These are phyloP conservation scores for Claviceps sp. DNA, from an alignment of 2,329 filamentous ascomycete genomes.

Conservation along the genomic window DNA sequence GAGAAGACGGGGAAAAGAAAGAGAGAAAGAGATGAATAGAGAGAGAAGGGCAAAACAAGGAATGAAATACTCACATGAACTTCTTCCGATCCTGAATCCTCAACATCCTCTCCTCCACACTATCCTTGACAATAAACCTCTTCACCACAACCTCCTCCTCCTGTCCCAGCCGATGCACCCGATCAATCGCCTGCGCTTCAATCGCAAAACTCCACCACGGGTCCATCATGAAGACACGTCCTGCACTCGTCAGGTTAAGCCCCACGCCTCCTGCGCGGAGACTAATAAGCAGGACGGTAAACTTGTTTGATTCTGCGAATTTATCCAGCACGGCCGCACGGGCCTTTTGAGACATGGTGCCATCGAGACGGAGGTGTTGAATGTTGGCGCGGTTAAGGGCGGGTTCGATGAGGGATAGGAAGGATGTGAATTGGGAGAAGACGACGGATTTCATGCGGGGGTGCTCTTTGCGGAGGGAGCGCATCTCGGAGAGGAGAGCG, in stretches of 20 bases:
- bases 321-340: slow-evolving; percentile 64
- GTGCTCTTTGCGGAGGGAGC: slow-evolving; percentile 50
- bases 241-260: slow-evolving; percentile 79
- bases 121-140: slow-evolving; percentile 78
- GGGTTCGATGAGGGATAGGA: slow-evolving; percentile 79
- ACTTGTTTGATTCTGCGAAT: slow-evolving; percentile 49
- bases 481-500: slow-evolving; percentile 63
- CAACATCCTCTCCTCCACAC: slow-evolving; percentile 92
- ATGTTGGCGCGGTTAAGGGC: slow-evolving; percentile 62
- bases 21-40: no score
- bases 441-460: slow-evolving; percentile 74
- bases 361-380: slow-evolving; percentile 76
- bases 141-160: slow-evolving; percentile 72
- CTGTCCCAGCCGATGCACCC: slow-evolving; percentile 94
- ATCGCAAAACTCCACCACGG: slow-evolving; percentile 98
- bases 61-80: slow-evolving; percentile 57
- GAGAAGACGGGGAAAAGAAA: background rate
- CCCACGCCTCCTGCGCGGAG: slow-evolving; percentile 87
- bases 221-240: slow-evolving; percentile 96
- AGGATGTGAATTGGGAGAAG: slow-evolving; percentile 96
- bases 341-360: slow-evolving; percentile 74
- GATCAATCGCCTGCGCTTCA: slow-evolving; percentile 93
- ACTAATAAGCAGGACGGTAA: slow-evolving; percentile 68
- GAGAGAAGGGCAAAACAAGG: background rate
- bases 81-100: slow-evolving; percentile 90